Conservation (phyloP, 2,329 filamentous ascomycete genomes). For the Aspergillus thermomutatus region DNA sequence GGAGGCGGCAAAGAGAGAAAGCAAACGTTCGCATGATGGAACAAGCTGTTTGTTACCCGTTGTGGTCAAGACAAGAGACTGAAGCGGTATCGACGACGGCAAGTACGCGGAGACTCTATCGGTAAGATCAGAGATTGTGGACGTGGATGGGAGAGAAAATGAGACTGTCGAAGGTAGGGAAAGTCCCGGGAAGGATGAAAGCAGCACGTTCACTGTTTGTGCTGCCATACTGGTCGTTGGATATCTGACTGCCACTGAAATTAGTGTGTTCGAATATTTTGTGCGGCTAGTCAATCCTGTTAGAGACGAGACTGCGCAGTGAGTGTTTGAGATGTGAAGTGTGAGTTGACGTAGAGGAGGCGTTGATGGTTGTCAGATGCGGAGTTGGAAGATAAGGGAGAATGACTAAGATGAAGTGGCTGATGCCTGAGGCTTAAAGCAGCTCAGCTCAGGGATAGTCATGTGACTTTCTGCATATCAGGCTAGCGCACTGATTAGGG, state of each 20-base stretch:
- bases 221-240: constrained; percentile 50
- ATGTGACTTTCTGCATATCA: constrained; percentile 10
- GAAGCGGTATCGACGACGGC: constrained; percentile 56
- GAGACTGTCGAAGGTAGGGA: constrained; percentile 78
- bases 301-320: neutral
- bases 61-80: constrained; percentile 73
- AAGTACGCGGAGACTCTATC: constrained; percentile 54
- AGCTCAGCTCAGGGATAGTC: neutral
- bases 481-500: constrained; percentile 22
- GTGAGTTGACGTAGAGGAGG: neutral
- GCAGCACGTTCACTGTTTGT: constrained; percentile 70
- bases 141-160: constrained; percentile 65
- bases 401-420: constrained; percentile 4
- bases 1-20: constrained; percentile 55
- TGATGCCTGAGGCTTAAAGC: constrained; percentile 4
- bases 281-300: neutral
- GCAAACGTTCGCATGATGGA: constrained; percentile 51
- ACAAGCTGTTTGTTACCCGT: constrained; percentile 70
- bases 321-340: neutral
- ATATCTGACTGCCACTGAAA: neutral
- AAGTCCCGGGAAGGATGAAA: constrained; percentile 80
- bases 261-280: neutral
- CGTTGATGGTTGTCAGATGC: neutral
- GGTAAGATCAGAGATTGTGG: constrained; percentile 66
- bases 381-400: constrained; percentile 10